Base-by-base conservation (phyloP, 495 filamentous ascomycete species). In the Podospora australis region DNA sequence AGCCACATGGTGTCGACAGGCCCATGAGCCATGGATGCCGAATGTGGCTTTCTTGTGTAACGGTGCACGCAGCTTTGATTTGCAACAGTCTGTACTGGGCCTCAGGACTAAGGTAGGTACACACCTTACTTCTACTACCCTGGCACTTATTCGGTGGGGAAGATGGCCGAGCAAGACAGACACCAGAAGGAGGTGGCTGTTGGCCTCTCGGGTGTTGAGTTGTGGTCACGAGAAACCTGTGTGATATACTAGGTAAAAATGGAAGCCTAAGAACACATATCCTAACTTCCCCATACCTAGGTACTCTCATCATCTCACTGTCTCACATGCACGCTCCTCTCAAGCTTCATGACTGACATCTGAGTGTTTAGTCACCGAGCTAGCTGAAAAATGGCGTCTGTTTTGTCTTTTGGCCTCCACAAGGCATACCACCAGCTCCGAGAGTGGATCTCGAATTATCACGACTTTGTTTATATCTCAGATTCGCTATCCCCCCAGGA, bases 341-440 rank as follows among this genome's bases (percentile, higher is more conserved):
- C 32, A 16, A 36, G 32, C n/a, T 36, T 17, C 3, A 36, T 36
- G 32, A 36, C 32, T 36, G 32, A 36, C 32, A n/a, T 36, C 32
- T 16, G 32, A 17, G 14, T 36, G 19, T 17, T 6, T 36, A 16
- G 32, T 36, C 32, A 36, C 32, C 14, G 13, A 20, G 38, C 11
- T 23, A 40, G 17, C 38, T 20, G 20, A 21, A 11, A 40, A 6
- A 20, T 11, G 6, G 38, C 20, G 14, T 20, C 38, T n/a, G 11
- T 20, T 40, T n/a, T 40, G 38, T 40, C 38, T 40, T 26, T 16
- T 43, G 40, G 40, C 40, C 40, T 43, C 40, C 40, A 43, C 40
- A 43, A 43, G 40, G 40, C 40, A 43, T 43, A 23, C 40, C 11
- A 14, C 14, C 38, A 5, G 38, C 38, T 20, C 17, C 13, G 17